Base-by-base conservation (phyloP, 495 filamentous ascomycete genomes). In the Filosporella fistucella region DNA sequence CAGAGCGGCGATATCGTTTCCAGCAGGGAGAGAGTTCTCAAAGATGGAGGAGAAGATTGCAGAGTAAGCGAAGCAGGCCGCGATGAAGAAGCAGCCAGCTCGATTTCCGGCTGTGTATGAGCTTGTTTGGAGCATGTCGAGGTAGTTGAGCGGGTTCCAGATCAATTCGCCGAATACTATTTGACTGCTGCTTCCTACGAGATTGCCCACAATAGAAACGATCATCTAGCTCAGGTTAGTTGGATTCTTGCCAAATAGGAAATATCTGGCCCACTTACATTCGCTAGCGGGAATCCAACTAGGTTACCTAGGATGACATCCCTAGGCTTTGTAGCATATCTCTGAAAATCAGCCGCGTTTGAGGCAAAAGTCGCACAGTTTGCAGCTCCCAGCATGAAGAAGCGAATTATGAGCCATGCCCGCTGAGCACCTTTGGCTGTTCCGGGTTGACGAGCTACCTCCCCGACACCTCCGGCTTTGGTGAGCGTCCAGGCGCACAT, bases 51-150 rank as follows among this genome's bases (percentile, higher is more conserved):
- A 60, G 53, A 56, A 57, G 34, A 64, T 52, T 3, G 61, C 55
- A 33, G 52, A 56, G 18, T 63, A 52, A 6, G 65, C 45, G 46
- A 71, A 55, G 34, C 64, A 67, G 26, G 63, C 55, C 13, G 68
- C 70, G 35, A 65, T 67, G 54, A 72, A 71, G 62, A 74, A 74
- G 16, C 63, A 61, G 3, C 64, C 70, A 5, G 67, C 68, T 11
- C 70, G 52, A 9, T 59, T 63, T 4, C 46, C 50, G 8, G 62
- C 47, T 9, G 51, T 63, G 59, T 52, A 62, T 39, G 49, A 47
- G 39, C 49, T 57, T 8, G 52, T 63, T 51, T 66, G 54, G 36
- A 60, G 60, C 45, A 35, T 54, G 30, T 58, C 64, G 45, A 65
- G 63, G 22, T 58, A 64, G 48, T 51, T 58, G 7, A 65, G 60